Evolutionary conservation across 2,329 filamentous ascomycete species (phyloP), one percentile per base, ranked within the genome.

Genomic region (Plenodomus biglobosus): DNA sequence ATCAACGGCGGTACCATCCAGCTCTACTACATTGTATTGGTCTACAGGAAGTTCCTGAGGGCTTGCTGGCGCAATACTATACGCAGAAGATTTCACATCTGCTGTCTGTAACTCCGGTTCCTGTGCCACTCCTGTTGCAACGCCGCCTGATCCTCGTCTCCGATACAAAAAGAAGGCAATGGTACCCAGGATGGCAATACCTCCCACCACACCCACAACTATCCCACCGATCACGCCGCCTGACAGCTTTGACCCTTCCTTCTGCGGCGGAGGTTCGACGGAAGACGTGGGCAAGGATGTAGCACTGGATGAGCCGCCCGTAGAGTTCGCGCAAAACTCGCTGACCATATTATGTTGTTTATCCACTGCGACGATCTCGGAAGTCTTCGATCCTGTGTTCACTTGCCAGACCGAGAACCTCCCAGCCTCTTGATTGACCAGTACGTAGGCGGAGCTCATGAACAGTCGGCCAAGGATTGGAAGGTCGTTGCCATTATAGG

Each of bases 341-440:
- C 32, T 40, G 39, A 52, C 40, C 34, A 50, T 34, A 8, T 51
- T 49, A 37, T 50, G 50, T 34, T 53, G 24, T 35, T 50, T 49
- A 32, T 52, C 46, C 37, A 56, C 41, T 30, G 48, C 53, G 17
- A 52, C 34, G 13, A 54, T 40, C 16, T 54, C 22, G 21, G 45
- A 35, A 40, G 36, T 42, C 17, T 40, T 47, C 3, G 46, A 41
- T 41, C 13, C 42, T 24, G 48, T 43, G 35, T 56, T 48, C 22
- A 38, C 53, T 43, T 55, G 44, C 52, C 54, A 56, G 2, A 59
- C 16, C 11, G 56, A 48, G 46, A 52, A 57, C 16, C 18, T 46
- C 15, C 38, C 46, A 8, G 53, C 49, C 32, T 59, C 56, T 42
- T 57, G 56, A 42, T 61, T 59, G 36, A 57, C 53, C 39, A 56